Conservation (phyloP, 805 yeast species). For the Metschnikowia corniflorae region DNA sequence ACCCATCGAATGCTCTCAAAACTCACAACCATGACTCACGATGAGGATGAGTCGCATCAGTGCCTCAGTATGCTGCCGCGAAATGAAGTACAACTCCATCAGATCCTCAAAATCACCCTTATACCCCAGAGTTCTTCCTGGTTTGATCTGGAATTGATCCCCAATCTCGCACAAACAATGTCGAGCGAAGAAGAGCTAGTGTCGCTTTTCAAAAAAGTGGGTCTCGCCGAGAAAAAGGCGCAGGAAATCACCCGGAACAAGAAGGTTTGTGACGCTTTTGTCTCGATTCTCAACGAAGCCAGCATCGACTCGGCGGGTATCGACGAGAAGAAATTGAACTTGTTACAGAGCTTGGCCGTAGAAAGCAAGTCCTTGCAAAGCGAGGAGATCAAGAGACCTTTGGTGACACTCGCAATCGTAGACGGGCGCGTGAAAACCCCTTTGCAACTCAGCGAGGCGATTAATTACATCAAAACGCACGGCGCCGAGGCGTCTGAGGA, state of each 20-base stretch:
- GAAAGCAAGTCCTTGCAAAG: constrained; percentile 51
- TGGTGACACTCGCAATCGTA: constrained; percentile 59
- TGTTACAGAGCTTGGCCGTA: constrained; percentile 76
- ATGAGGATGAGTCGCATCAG: no score
- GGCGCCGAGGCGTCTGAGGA: constrained; percentile 43
- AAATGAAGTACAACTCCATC: no score
- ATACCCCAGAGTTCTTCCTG: no score
- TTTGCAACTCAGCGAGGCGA: constrained; percentile 77
- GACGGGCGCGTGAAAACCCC: constrained; percentile 62
- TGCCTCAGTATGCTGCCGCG: no score
- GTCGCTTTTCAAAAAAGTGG: constrained; percentile 44
- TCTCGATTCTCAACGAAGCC: constrained; percentile 51
- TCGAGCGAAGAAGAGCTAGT: constrained; percentile 29
- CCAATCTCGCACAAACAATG: constrained; percentile 4
- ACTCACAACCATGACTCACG: no score
- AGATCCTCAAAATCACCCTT: no score
- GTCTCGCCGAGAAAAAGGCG: constrained; percentile 69
- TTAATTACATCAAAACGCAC: constrained; percentile 61
- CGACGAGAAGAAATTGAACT: constrained; percentile 58
- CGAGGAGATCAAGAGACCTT: constrained; percentile 32
- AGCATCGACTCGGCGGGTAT: constrained; percentile 27
- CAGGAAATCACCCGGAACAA: constrained; percentile 81
- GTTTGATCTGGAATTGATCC: no score
- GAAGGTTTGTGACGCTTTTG: constrained; percentile 72
- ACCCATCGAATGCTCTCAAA: no score